These are phyloP conservation scores for Copromyces sp. DNA, from an alignment of 495 filamentous ascomycete species.

Conservation along the genomic window DNA sequence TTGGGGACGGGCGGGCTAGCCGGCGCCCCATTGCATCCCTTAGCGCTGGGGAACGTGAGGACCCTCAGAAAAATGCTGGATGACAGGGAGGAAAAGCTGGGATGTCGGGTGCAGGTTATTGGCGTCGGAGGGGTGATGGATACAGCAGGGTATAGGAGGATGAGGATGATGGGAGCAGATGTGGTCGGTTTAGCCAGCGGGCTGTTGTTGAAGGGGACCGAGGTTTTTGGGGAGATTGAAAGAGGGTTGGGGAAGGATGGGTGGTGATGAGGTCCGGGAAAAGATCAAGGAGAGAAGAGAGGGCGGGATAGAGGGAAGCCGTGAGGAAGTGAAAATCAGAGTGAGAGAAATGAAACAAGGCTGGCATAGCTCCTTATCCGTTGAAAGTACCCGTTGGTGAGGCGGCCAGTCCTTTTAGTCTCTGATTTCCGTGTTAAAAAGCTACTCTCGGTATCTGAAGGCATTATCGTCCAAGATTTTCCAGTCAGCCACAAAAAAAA, in stretches of 20 bases:
- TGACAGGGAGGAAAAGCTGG: constrained; percentile 22
- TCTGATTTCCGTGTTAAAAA: not conserved
- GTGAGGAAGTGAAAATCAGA: not conserved
- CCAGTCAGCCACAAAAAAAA: not conserved
- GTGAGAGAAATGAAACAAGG: not conserved
- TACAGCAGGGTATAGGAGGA: constrained; percentile 45
- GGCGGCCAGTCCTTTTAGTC: not conserved
- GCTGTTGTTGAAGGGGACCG: constrained; percentile 47
- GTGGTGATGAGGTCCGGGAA: not conserved
- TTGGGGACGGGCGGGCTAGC: constrained; percentile 56
- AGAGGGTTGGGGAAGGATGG: constrained; percentile 11
- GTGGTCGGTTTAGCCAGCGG: constrained; percentile 57
- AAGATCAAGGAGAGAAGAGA: not conserved
- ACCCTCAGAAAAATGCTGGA: constrained; percentile 48
- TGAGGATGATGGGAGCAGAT: constrained; percentile 51
- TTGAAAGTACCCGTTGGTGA: not conserved
- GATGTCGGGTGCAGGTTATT: constrained; percentile 41
- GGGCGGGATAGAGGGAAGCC: not conserved
- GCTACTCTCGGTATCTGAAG: too few species aligned
- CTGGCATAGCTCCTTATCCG: not conserved
- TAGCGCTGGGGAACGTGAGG: constrained; percentile 62
- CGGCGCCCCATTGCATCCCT: constrained; percentile 55
- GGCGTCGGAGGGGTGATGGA: constrained; percentile 60
- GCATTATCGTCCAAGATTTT: not conserved
- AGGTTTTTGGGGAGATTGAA: constrained; percentile 48